Percentiles rank a stretch among this genome's conserved stretches.
phyloP scores from a whole-genome alignment of 768 basidiomycete genomes.

The Hypholoma sublateritium region DNA sequence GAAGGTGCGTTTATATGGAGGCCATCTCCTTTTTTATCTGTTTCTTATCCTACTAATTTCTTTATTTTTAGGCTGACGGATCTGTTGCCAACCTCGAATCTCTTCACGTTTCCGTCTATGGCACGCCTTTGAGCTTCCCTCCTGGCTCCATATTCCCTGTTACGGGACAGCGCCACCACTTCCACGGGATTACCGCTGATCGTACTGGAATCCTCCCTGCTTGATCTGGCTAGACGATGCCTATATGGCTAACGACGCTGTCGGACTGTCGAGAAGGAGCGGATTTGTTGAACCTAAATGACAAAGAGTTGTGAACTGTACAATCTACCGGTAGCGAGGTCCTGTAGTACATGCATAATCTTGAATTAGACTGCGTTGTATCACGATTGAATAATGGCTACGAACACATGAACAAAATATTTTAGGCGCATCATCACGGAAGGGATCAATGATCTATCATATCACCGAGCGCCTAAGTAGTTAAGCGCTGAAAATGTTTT shows the following conservation, averaged over 20 bases:
- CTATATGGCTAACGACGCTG: background rate
- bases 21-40: background rate
- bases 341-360: too few relatives aligned
- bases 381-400: too few relatives aligned
- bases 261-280: background rate
- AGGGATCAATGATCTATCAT: too few relatives aligned
- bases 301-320: background rate
- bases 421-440: too few relatives aligned
- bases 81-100: constrained; percentile 22
- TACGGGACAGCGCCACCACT: constrained; percentile 17
- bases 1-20: constrained; percentile 27
- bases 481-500: too few relatives aligned
- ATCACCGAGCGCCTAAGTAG: too few relatives aligned
- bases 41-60: background rate
- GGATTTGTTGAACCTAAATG: too few relatives aligned
- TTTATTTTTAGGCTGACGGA: constrained; percentile 17
- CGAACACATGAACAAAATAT: too few relatives aligned
- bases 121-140: constrained; percentile 27
- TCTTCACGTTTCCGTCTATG: constrained; percentile 27
- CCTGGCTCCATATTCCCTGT: constrained; percentile 28
- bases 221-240: background rate
- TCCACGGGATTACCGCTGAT: constrained; percentile 23
- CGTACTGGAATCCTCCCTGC: constrained; percentile 21
- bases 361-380: too few relatives aligned
- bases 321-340: too few relatives aligned